phyloP scores from a whole-genome alignment of 2,329 filamentous ascomycete species.

The Aspergillus neoniger region DNA sequence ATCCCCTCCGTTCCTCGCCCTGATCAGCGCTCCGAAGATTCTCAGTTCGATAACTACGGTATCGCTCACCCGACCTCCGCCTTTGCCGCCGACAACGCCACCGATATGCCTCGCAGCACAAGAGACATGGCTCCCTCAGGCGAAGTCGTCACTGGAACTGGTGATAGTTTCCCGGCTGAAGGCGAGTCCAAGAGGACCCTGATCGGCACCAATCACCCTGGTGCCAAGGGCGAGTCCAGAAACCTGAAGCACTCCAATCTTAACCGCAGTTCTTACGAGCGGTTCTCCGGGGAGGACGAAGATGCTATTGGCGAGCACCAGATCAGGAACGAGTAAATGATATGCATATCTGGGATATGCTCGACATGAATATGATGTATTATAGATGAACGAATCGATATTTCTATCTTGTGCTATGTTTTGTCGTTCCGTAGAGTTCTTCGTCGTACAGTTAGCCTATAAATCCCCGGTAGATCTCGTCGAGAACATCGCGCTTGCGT shows the following conservation, averaged over 20 bases:
- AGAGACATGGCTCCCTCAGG: constrained; percentile 38
- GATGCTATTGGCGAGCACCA: constrained; percentile 36
- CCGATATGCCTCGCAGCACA: constrained; percentile 47
- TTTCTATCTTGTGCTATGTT: neutral
- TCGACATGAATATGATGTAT: neutral
- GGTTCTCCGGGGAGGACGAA: constrained; percentile 40
- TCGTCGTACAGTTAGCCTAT: constrained; percentile 43
- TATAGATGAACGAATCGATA: neutral
- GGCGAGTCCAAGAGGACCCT: constrained; percentile 40
- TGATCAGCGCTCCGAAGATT: constrained; percentile 44
- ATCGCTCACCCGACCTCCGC: constrained; percentile 39
- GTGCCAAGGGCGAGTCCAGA: constrained; percentile 41
- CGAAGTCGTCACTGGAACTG: constrained; percentile 46
- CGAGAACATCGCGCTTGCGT: constrained; percentile 74
- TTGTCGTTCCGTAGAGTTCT: neutral
- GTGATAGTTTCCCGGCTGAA: constrained; percentile 40
- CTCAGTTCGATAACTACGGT: constrained; percentile 37
- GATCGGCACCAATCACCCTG: constrained; percentile 34
- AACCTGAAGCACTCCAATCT: constrained; percentile 43
- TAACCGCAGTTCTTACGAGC: constrained; percentile 41
- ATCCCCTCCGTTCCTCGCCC: constrained; percentile 54
- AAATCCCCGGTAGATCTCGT: constrained; percentile 77
- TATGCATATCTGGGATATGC: neutral
- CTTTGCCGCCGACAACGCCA: constrained; percentile 52
- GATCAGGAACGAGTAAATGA: constrained; percentile 23